These are phyloP conservation scores for Pseudopediastrum boryanum DNA, from an alignment of 139 green algal genomes.

Conservation along the genomic window DNA sequence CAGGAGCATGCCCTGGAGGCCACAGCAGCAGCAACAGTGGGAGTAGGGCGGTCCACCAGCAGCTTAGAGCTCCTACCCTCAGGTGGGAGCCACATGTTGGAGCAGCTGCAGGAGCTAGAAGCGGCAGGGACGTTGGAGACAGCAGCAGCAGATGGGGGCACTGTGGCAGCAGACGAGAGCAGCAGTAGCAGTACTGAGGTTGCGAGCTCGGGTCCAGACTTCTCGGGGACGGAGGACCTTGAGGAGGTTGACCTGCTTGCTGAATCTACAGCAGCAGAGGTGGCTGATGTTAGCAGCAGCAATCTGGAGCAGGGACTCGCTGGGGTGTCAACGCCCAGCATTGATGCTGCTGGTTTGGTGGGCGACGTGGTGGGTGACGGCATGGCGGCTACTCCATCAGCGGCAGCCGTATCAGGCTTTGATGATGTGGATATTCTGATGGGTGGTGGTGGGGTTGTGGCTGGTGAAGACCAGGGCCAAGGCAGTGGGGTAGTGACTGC, in stretches of 20 bases:
- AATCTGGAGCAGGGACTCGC: background rate
- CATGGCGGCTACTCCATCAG: background rate
- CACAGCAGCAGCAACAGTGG: too few relatives aligned
- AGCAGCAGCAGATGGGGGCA: background rate
- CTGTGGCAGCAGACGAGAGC: background rate
- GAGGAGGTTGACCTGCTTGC: background rate
- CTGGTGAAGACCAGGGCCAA: background rate
- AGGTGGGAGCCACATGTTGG: too few relatives aligned
- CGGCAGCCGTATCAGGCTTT: too few relatives aligned
- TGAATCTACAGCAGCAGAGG: background rate
- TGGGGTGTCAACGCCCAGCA: background rate
- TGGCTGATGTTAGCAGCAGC: background rate
- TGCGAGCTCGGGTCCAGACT: background rate
- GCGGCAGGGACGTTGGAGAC: background rate
- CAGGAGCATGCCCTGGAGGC: too few relatives aligned
- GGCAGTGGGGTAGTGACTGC: too few relatives aligned
- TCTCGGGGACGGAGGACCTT: background rate
- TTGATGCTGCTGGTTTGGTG: background rate
- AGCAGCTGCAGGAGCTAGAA: too few relatives aligned
- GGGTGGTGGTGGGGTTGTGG: background rate
- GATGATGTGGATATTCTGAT: background rate
- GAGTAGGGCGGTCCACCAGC: too few relatives aligned
- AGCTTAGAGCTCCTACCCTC: too few relatives aligned
- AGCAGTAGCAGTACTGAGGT: background rate
- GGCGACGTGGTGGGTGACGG: background rate